A percentile compares a stretch with the other conserved stretches of the same genome.
phyloP scores from a whole-genome alignment of 768 basidiomycete species.

The button mushroom (Agaricus bisporus) region DNA sequence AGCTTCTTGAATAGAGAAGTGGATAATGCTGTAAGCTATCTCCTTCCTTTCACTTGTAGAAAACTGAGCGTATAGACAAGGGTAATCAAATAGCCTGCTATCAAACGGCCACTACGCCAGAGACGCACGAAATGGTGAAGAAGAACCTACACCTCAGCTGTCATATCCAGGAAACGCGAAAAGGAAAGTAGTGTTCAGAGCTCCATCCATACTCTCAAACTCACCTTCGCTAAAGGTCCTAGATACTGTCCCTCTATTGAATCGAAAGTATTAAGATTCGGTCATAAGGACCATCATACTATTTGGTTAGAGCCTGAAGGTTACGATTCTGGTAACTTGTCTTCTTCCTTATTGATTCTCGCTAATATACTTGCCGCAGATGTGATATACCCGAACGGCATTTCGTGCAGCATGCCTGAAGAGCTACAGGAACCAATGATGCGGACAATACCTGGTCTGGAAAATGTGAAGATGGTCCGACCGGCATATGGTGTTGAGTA shows the following conservation, averaged over 20 bases:
- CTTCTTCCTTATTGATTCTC: not conserved
- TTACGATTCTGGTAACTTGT: constrained; percentile 65
- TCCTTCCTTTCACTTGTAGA: not conserved
- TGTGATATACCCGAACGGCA: constrained; percentile 84
- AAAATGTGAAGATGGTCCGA: constrained; percentile 74
- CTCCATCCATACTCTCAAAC: not conserved
- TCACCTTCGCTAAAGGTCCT: constrained; percentile 46
- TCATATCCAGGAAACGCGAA: constrained; percentile 86
- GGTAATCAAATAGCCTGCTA: constrained; percentile 69
- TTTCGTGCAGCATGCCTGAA: constrained; percentile 83
- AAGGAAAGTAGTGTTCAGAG: constrained; percentile 40
- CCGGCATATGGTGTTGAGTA: constrained; percentile 95
- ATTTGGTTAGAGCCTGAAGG: constrained; percentile 94
- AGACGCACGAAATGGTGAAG: constrained; percentile 69
- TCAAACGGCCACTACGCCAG: constrained; percentile 64
- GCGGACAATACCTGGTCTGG: constrained; percentile 78
- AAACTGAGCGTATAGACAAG: constrained; percentile 29
- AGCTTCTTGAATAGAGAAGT: constrained; percentile 67
- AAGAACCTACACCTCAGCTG: constrained; percentile 73
- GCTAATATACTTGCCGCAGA: constrained; percentile 35
- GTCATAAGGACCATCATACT: constrained; percentile 59
- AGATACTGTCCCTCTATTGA: constrained; percentile 91
- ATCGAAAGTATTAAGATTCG: constrained; percentile 78
- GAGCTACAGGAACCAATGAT: constrained; percentile 82
- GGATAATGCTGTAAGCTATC: constrained; percentile 54